Evolutionary conservation across 192 early-diverging fungal species (phyloP).

Genomic region (Geranomyces michiganensis): DNA sequence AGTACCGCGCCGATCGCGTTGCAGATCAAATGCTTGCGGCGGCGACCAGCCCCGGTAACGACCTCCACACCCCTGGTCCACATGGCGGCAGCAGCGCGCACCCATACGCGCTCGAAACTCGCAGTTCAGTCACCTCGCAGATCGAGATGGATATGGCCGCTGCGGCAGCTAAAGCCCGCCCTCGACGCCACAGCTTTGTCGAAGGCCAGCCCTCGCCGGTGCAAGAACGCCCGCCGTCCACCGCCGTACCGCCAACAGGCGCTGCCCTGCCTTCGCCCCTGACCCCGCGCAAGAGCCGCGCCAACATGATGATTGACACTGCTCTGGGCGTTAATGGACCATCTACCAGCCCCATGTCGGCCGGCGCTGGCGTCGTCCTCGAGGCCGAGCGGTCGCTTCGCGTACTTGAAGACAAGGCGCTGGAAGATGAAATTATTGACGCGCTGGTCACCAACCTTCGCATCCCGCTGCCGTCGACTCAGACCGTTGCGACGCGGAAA

Average conservation of each 20-base stretch:
- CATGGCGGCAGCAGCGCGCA: background rate
- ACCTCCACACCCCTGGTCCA: background rate
- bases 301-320: slow-evolving; percentile 34
- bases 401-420: slow-evolving; percentile 54
- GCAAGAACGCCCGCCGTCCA: background rate
- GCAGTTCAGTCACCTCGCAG: slow-evolving; percentile 24
- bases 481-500: slow-evolving; percentile 73
- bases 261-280: background rate
- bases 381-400: slow-evolving; percentile 44
- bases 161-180: slow-evolving; percentile 33
- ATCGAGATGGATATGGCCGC: slow-evolving; percentile 40
- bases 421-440: slow-evolving; percentile 82
- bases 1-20: slow-evolving; percentile 57
- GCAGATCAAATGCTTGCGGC: slow-evolving; percentile 46
- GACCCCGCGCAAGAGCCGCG: slow-evolving; percentile 20
- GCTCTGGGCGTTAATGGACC: slow-evolving; percentile 1
- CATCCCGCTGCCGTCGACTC: slow-evolving; percentile 83
- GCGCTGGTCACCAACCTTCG: slow-evolving; percentile 86
- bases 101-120: slow-evolving; percentile 12
- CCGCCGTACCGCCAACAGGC: background rate
- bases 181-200: slow-evolving; percentile 33
- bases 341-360: slow-evolving; percentile 10
- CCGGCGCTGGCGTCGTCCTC: slow-evolving; percentile 23
- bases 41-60: slow-evolving; percentile 4
- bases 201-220: slow-evolving; percentile 25